These are phyloP conservation scores for Beauveria pseudobassiana DNA, from an alignment of 2,329 filamentous ascomycete genomes.

Conservation along the genomic window DNA sequence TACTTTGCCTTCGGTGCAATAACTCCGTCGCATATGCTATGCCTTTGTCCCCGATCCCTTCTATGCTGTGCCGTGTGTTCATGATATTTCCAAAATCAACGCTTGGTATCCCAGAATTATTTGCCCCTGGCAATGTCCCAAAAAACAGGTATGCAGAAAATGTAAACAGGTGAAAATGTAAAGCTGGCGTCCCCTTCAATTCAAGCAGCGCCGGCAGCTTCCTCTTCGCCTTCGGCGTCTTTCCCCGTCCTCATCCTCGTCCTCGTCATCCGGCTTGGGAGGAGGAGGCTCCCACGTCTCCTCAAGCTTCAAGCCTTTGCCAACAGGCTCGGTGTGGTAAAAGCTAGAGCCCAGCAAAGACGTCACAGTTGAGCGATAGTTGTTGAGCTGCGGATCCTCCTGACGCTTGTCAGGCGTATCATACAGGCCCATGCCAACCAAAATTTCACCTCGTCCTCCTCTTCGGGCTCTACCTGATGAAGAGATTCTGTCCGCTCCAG, in stretches of 20 bases:
- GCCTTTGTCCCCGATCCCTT: background rate
- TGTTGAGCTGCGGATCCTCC: slow-evolving; percentile 42
- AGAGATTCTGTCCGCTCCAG: slow-evolving; percentile 38
- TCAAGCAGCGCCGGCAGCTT: slow-evolving; percentile 25
- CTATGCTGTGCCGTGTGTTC: background rate
- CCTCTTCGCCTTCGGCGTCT: slow-evolving; percentile 33
- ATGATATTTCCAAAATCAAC: background rate
- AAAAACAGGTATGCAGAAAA: background rate
- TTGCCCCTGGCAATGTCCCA: background rate
- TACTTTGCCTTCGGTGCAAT: background rate
- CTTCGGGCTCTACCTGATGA: slow-evolving; percentile 40
- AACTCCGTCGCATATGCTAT: slow-evolving; percentile 6
- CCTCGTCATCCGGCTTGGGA: slow-evolving; percentile 54
- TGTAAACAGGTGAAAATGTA: slow-evolving; percentile 1
- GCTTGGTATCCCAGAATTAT: slow-evolving; percentile 6
- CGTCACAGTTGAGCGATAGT: slow-evolving; percentile 47
- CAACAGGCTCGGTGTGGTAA: slow-evolving; percentile 39
- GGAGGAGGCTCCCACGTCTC: slow-evolving; percentile 71
- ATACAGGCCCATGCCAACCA: slow-evolving; percentile 78
- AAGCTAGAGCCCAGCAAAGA: slow-evolving; percentile 46
- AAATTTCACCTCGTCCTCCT: slow-evolving; percentile 58
- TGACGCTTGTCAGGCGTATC: slow-evolving; percentile 56
- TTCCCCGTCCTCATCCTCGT: slow-evolving; percentile 43
- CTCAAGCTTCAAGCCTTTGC: slow-evolving; percentile 73
- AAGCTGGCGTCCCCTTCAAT: background rate